These are phyloP conservation scores for Sclerotinia borealis DNA, from an alignment of 2,329 filamentous ascomycete genomes.

Conservation along the genomic window DNA sequence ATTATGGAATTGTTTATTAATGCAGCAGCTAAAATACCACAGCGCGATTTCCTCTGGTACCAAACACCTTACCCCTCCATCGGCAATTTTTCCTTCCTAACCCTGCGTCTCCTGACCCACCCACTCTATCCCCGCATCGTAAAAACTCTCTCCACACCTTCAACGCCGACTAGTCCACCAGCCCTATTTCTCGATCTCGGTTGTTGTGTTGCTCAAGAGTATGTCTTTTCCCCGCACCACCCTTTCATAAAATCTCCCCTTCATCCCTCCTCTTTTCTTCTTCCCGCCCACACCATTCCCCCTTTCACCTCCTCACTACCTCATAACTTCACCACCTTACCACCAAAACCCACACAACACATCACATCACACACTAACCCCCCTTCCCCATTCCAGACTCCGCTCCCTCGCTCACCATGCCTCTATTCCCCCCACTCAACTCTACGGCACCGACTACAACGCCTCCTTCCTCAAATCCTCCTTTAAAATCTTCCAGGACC, in stretches of 20 bases:
- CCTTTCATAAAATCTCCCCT: background rate
- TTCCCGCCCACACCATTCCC: too few species aligned
- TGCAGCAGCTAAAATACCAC: too few species aligned
- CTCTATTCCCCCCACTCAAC: constrained; percentile 29
- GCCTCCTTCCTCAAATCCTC: constrained; percentile 33
- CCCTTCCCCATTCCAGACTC: constrained; percentile 18
- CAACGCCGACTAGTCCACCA: background rate
- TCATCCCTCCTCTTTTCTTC: background rate
- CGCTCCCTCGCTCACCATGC: constrained; percentile 34
- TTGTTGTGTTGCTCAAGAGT: constrained; percentile 37
- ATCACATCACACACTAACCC: background rate
- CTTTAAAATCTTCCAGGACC: constrained; percentile 36
- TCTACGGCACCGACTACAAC: constrained; percentile 33
- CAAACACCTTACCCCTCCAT: constrained; percentile 24
- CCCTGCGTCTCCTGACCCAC: constrained; percentile 9
- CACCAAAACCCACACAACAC: background rate
- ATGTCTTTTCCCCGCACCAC: background rate
- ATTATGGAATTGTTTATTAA: too few species aligned
- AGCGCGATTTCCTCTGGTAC: constrained; percentile 23
- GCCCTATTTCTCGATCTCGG: constrained; percentile 34
- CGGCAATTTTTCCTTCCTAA: constrained; percentile 20
- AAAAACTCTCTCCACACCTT: constrained; percentile 1
- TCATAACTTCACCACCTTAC: background rate
- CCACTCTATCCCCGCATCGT: constrained; percentile 13
- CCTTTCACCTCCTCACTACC: background rate